Percentiles rank a stretch among this genome's conserved stretches.
Conservation (phyloP, 2,329 filamentous ascomycete genomes). For the Ceratocystiopsis brevicomis region DNA sequence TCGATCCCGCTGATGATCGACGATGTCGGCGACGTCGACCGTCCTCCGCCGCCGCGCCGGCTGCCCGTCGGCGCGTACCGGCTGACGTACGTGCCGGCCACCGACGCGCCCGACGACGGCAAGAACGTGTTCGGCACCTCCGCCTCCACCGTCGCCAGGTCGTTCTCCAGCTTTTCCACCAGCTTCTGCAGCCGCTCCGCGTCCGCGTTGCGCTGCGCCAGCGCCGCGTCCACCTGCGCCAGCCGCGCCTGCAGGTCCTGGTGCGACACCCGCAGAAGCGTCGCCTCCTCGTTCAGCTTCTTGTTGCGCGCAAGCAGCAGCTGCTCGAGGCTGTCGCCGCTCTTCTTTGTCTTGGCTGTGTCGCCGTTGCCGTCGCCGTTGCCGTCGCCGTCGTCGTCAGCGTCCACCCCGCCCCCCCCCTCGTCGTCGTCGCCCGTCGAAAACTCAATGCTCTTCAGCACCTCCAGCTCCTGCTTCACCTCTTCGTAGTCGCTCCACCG, state of each 20-base stretch:
- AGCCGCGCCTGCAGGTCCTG: conserved; percentile 73
- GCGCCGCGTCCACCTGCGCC: conserved; percentile 62
- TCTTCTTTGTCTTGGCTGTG: conserved; percentile 33
- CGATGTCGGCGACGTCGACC: conserved; percentile 70
- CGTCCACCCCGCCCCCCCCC: conserved; percentile 18
- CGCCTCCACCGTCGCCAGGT: conserved; percentile 71
- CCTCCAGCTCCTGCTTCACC: conserved; percentile 85
- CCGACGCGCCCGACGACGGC: conserved; percentile 64
- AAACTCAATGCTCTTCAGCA: conserved; percentile 95
- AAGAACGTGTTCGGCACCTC: conserved; percentile 60
- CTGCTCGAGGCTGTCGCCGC: conserved; percentile 74
- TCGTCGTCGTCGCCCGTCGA: conserved; percentile 75
- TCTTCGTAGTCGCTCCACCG: conserved; percentile 93
- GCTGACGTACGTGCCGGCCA: conserved; percentile 78
- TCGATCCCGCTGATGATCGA: conserved; percentile 98
- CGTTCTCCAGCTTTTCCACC: conserved; percentile 78
- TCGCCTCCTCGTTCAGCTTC: conserved; percentile 86
- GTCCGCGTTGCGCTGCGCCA: conserved; percentile 67
- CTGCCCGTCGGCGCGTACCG: conserved; percentile 47
- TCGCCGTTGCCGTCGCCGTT: conserved; percentile 14
- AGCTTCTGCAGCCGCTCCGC: conserved; percentile 70
- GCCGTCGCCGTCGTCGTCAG: conserved; percentile 11
- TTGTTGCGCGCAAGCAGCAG: conserved; percentile 86
- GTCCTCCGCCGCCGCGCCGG: conserved; percentile 16
- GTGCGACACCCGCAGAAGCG: conserved; percentile 79